phyloP scores from a whole-genome alignment of 495 filamentous ascomycete genomes.

The Cercophora newfieldiana region DNA sequence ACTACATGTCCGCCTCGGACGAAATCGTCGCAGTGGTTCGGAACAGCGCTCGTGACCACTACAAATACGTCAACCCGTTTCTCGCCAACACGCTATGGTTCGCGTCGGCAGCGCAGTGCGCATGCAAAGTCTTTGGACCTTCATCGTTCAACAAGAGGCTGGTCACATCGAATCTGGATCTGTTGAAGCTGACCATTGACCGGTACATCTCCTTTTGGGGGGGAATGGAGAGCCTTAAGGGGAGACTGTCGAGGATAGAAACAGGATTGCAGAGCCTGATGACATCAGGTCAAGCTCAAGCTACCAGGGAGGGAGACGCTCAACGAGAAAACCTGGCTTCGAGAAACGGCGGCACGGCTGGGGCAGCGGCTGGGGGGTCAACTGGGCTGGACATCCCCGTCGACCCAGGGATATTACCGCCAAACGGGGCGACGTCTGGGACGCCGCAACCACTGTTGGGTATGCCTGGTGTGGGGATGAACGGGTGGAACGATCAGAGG shows the following conservation, averaged over 20 bases:
- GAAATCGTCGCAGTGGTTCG: conserved; percentile 28
- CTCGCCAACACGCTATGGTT: conserved; percentile 37
- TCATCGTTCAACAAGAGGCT: conserved; percentile 16
- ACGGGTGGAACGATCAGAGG: conserved; percentile 6
- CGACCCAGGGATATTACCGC: background rate
- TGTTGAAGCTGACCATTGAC: conserved; percentile 23
- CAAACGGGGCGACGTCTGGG: background rate
- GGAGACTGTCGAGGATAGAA: conserved; percentile 21
- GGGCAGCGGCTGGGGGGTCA: background rate
- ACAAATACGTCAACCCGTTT: conserved; percentile 34
- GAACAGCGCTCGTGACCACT: conserved; percentile 25
- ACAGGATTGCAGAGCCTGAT: conserved; percentile 20
- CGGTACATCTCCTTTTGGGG: conserved; percentile 24
- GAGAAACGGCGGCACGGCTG: background rate
- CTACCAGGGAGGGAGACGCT: background rate
- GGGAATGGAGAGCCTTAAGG: conserved; percentile 22
- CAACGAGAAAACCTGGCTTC: background rate
- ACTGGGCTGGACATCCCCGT: background rate
- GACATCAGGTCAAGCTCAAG: background rate
- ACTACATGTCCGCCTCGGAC: conserved; percentile 31
- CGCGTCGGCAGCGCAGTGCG: conserved; percentile 30
- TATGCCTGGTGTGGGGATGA: background rate
- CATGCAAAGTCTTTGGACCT: conserved; percentile 23
- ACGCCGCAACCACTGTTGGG: background rate
- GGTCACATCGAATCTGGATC: conserved; percentile 17